Evolutionary conservation across 2,329 filamentous ascomycete genomes (phyloP), one percentile per base, ranked within the genome.

Genomic region (Hymenoscyphus salicellus): DNA sequence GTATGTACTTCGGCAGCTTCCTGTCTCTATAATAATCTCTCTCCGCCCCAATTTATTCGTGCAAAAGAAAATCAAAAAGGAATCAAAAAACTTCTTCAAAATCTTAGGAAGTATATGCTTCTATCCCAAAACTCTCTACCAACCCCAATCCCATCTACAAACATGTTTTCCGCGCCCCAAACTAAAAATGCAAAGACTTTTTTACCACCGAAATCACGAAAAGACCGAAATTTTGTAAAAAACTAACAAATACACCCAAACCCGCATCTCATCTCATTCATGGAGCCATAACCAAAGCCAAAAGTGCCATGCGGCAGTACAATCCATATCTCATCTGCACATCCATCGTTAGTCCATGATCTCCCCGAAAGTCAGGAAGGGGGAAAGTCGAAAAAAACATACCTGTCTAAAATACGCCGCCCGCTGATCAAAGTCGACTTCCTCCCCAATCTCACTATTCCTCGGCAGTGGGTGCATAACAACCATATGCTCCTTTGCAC

Each of bases 321-420:
- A 99, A 86, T 73, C 95, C 95, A 80, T 98, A 97, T 80, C 90
- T 88, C 94, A 97, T 97, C 93, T 97, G 23, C 7, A 52, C 66
- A 26, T 20, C 28, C 30, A 0, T 5, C 4, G 46, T 65, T 58
- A 71, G 68, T 38, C 3, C n/a, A 38, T 5, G 5, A 23, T 7
- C 14, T 17, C 30, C 8, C 63, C 49, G 56, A 58, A 30, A 26
- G 23, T 55, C 46, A 58, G 16, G 14, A 14, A 58, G 52, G 23
- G 33, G 38, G 46, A 55, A 30, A 67, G 20, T 26, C 85, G 23
- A 30, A 33, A 43, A 60, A 23, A 67, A 85, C 91, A 87, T 81
- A 97, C 94, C 90, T 99, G 95, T 90, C 95, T 88, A 81, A 99
- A 99, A 82, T 99, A 99, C 63, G 95, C 94, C 65, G 95, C 95